Evolutionary conservation across 495 filamentous ascomycete species (phyloP).

Genomic region (Penicillium malachiteum): DNA sequence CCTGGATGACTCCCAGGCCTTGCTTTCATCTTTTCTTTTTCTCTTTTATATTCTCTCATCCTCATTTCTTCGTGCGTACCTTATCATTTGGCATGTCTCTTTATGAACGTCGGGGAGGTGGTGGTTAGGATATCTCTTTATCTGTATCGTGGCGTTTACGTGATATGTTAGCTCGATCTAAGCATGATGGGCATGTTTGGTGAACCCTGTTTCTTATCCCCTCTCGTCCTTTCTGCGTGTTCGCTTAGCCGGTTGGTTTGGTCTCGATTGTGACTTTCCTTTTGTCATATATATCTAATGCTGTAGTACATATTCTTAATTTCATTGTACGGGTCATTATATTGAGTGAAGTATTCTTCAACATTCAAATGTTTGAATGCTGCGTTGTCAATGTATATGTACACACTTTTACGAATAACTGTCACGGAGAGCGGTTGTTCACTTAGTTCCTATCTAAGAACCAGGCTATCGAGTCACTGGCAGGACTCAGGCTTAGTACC

Average conservation of each 20-base stretch:
- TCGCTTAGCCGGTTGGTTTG: slow-evolving; percentile 5
- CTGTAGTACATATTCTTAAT: slow-evolving; percentile 26
- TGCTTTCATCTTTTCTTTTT: not conserved
- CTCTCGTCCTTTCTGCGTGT: not conserved
- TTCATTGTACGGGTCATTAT: slow-evolving; percentile 1
- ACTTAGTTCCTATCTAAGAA: too few species aligned
- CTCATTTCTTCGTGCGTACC: not conserved
- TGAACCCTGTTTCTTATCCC: not conserved
- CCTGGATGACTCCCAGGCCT: not conserved
- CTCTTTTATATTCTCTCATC: not conserved
- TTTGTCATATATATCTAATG: slow-evolving; percentile 21
- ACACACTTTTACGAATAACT: too few species aligned
- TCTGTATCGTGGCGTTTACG: not conserved
- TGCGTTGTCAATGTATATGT: too few species aligned
- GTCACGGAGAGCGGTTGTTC: too few species aligned
- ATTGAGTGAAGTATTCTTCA: not conserved
- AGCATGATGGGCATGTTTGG: slow-evolving; percentile 9
- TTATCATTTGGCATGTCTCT: slow-evolving; percentile 2
- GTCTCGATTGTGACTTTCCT: slow-evolving; percentile 10
- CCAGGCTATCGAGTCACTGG: too few species aligned
- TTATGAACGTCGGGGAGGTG: not conserved
- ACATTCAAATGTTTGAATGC: too few species aligned
- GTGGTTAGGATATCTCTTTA: not conserved
- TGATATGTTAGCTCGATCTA: not conserved
- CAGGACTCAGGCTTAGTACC: too few species aligned